Evolutionary conservation across 768 basidiomycete genomes (phyloP), one percentile per base, ranked within the genome.

Genomic region (Exsudoporus frostii): DNA sequence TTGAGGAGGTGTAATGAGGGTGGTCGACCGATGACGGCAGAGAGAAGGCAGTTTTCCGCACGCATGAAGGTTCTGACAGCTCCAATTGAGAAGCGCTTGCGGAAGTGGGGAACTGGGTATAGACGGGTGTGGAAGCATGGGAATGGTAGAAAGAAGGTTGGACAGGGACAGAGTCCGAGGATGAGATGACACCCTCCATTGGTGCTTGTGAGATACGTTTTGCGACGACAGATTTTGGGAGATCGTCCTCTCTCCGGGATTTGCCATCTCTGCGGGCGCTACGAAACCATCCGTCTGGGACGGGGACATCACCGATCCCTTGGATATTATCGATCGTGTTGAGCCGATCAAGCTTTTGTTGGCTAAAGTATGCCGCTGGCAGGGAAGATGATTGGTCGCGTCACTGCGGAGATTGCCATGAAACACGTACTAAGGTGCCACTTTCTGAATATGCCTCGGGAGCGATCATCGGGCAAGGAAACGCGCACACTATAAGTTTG

Each of bases 321-420:
- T 75, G 82, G 61, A 91, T 79, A 45, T 76, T 79, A 67, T 90
- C 88, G 45, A 91, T 81, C 34, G 86, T 90, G 57, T 78, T 76
- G 38, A 92, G 80, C 50, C 77, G 76, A 65, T 88, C 85, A 54
- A 91, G 73, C 51, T 79, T 86, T 62, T 82, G 82, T 63, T 88
- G 88, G 60, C 86, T 90, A 69, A 90, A 92, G 75, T 92, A 92
- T 43, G 90, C 89, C 55, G 90, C 90, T 92, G 64, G 33, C 52
- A 51, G 48, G 49, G 24, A 42, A 39, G 42, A 49, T 39, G 45
- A 51, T 62, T 48, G 51, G 45, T 42, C 30, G 45, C 13, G 50
- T 44, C 48, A 33, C 55, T 59, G 47, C 66, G 69, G 67, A 61
- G 65, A 70, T 68, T 60, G 60, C 58, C 58, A 60, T 64, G 53